Conservation (phyloP, 1,139 yeast genomes). For the Magnusiomyces paraingens region DNA sequence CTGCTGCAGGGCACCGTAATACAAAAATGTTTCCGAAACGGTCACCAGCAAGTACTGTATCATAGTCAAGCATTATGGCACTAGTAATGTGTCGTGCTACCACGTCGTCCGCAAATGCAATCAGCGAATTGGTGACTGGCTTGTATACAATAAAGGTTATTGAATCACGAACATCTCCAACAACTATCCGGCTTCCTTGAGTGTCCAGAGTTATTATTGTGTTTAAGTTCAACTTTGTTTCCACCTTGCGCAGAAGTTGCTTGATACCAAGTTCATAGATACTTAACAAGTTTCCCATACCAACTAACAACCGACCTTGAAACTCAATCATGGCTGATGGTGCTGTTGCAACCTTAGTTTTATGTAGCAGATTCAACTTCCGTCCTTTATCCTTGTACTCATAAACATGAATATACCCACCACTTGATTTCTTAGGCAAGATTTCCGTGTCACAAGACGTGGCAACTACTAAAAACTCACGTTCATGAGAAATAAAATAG, state of each 20-base stretch:
- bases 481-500: constrained; percentile 34
- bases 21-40: constrained; percentile 77
- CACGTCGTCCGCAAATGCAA: constrained; percentile 64
- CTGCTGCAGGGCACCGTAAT: constrained; percentile 48
- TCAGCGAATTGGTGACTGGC: constrained; percentile 43
- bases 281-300: constrained; percentile 47
- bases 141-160: constrained; percentile 54
- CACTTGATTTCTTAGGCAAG: constrained; percentile 34
- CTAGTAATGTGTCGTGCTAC: constrained; percentile 62
- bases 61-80: constrained; percentile 56
- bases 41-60: constrained; percentile 82
- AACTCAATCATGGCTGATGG: constrained; percentile 51
- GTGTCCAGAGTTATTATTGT: constrained; percentile 48
- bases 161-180: constrained; percentile 66
- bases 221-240: constrained; percentile 34
- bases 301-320: constrained; percentile 58
- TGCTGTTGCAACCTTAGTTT: constrained; percentile 48
- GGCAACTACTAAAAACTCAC: constrained; percentile 45
- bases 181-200: constrained; percentile 53
- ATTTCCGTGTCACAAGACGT: constrained; percentile 37
- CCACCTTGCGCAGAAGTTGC: constrained; percentile 64
- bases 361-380: constrained; percentile 48
- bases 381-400: constrained; percentile 37
- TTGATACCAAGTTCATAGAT: constrained; percentile 71
- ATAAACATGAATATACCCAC: constrained; percentile 42